phyloP scores from a whole-genome alignment of 1,139 yeast species.

The Blastobotrys proliferans region DNA sequence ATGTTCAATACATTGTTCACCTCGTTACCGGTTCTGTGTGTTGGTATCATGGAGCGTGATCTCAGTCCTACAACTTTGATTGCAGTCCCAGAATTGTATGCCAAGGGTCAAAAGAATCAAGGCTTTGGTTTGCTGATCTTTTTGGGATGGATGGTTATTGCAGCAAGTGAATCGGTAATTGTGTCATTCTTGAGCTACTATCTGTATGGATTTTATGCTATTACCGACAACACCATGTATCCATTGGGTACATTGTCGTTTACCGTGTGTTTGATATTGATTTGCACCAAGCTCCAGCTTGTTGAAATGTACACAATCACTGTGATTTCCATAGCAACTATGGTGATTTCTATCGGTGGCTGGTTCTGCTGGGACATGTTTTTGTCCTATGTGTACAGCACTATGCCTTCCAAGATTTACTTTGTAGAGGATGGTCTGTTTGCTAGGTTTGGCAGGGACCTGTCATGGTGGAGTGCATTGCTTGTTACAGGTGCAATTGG shows the following conservation, averaged over 20 bases:
- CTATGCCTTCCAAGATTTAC: constrained; percentile 58
- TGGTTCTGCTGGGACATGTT: constrained; percentile 84
- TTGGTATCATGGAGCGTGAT: constrained; percentile 96
- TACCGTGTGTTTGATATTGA: constrained; percentile 64
- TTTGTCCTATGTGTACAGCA: constrained; percentile 62
- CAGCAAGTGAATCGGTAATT: constrained; percentile 68
- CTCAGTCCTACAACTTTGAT: constrained; percentile 80
- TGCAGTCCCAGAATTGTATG: constrained; percentile 87
- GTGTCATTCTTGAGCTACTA: constrained; percentile 64
- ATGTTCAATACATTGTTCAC: constrained; percentile 97
- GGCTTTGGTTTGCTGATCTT: constrained; percentile 71
- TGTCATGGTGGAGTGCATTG: constrained; percentile 81
- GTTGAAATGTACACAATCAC: constrained; percentile 82
- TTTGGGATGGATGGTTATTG: constrained; percentile 73
- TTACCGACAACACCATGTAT: constrained; percentile 68
- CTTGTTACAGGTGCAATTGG: constrained; percentile 52
- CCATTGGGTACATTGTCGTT: constrained; percentile 77
- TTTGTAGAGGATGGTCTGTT: constrained; percentile 68
- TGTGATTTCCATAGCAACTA: constrained; percentile 65
- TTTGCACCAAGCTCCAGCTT: constrained; percentile 74
- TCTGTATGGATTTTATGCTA: constrained; percentile 62
- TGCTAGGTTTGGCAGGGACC: constrained; percentile 69
- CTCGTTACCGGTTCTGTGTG: constrained; percentile 81
- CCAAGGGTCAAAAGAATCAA: constrained; percentile 69
- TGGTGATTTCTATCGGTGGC: constrained; percentile 75